A percentile compares a stretch with the other conserved stretches of the same genome.
Conservation (phyloP, 129 eudicot genomes). For the Lonicera japonica region DNA sequence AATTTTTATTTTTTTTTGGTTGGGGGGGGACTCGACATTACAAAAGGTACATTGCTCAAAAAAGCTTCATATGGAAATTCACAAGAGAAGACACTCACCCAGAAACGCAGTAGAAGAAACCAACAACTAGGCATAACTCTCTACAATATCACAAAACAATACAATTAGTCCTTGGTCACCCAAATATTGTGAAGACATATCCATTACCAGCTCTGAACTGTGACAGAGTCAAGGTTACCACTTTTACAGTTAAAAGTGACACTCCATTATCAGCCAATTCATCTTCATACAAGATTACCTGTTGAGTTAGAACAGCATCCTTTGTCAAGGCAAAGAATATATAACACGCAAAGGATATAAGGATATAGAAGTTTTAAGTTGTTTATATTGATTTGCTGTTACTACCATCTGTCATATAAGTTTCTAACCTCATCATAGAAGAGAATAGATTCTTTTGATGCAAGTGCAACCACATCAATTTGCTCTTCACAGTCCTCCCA, state of each 20-base stretch:
- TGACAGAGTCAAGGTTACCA: conserved; percentile 43
- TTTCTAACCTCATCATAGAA: conserved; percentile 80
- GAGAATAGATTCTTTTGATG: conserved; percentile 88
- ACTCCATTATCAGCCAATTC: conserved; percentile 93
- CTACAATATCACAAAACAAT: conserved; percentile 37
- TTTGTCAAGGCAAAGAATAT: conserved; percentile 8
- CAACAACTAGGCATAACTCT: conserved; percentile 98
- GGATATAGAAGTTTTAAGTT: neutral
- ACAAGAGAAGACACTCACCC: conserved; percentile 54
- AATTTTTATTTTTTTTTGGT: no score
- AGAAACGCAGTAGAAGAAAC: conserved; percentile 96
- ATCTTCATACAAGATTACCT: conserved; percentile 91
- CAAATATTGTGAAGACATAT: neutral
- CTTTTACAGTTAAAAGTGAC: conserved; percentile 93
- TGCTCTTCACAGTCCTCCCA: conserved; percentile 87
- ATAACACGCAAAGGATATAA: conserved; percentile 6
- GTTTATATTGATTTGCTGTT: no score
- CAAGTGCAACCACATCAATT: conserved; percentile 70
- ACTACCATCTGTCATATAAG: no score
- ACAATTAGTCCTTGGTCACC: neutral
- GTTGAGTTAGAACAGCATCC: conserved; percentile 12
- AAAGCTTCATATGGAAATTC: neutral
- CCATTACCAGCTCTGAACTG: conserved; percentile 2
- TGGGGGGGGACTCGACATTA: no score
- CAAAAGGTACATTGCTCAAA: neutral